These are phyloP conservation scores for Cucumis sativus DNA, from an alignment of 306 rosid species.

Conservation along the genomic window Cucumber_9930_V3 NC_026657.2:10653501-10654000, in stretches of 20 bases:
- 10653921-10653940: slow-evolving; percentile 88
- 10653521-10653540: background rate
- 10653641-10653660: background rate
- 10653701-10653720: background rate
- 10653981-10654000: slow-evolving; percentile 46
- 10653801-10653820: slow-evolving; percentile 54
- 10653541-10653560: background rate
- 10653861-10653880: background rate
- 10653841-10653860: background rate
- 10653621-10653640: background rate
- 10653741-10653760: slow-evolving; percentile 95
- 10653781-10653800: slow-evolving; percentile 84
- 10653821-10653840: slow-evolving; percentile 17
- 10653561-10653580: slow-evolving; percentile 76
- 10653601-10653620: slow-evolving; percentile 40
- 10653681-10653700: background rate
- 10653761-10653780: slow-evolving; percentile 62
- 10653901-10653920: slow-evolving; percentile 61
- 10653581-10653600: slow-evolving; percentile 80
- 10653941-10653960: slow-evolving; percentile 87
- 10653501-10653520: no score
- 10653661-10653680: background rate
- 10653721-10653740: slow-evolving; percentile 26
- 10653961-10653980: slow-evolving; percentile 76
- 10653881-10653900: slow-evolving; percentile 45